Percentiles rank a stretch among this genome's conserved stretches.
Evolutionary conservation across 2,329 filamentous ascomycete genomes (phyloP).

Genomic region (Leptographium wingfieldii): DNA sequence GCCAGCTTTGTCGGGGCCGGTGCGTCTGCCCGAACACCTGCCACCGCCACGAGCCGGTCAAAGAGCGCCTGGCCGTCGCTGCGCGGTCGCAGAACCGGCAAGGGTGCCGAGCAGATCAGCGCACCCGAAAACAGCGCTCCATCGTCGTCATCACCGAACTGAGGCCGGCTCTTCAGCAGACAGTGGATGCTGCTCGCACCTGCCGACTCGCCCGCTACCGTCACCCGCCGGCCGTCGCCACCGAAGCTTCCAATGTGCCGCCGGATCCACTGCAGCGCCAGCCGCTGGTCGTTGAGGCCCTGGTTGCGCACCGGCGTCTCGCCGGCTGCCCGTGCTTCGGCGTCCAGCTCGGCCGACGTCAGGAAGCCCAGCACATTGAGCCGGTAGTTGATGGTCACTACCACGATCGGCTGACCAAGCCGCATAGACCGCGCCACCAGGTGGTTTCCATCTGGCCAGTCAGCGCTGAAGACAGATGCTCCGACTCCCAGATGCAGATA

Average conservation of each 20-base stretch:
- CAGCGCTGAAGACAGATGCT: neutral
- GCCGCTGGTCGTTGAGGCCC: conserved; percentile 39
- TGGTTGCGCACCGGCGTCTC: conserved; percentile 29
- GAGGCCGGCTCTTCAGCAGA: conserved; percentile 24
- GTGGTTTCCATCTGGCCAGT: conserved; percentile 4
- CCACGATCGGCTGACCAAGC: conserved; percentile 16
- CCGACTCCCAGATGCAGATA: too few relatives aligned
- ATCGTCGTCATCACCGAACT: conserved; percentile 4
- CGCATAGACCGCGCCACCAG: conserved; percentile 11
- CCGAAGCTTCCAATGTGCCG: conserved; percentile 39
- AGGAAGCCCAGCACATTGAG: conserved; percentile 13
- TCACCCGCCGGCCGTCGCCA: conserved; percentile 37
- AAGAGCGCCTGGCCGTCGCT: conserved; percentile 3
- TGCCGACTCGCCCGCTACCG: conserved; percentile 41
- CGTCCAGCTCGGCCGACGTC: conserved; percentile 8
- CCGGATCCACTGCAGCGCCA: conserved; percentile 40
- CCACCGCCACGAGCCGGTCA: conserved; percentile 1
- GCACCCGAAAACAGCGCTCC: conserved; percentile 26
- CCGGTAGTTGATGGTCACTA: conserved; percentile 19
- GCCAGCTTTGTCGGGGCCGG: conserved; percentile 1
- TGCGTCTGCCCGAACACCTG: neutral
- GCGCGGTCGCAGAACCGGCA: neutral
- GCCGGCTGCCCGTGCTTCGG: neutral
- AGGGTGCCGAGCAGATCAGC: conserved; percentile 13
- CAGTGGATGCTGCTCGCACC: conserved; percentile 36